Base-by-base conservation (phyloP, 768 basidiomycete species). In the Boletus sp. region DNA sequence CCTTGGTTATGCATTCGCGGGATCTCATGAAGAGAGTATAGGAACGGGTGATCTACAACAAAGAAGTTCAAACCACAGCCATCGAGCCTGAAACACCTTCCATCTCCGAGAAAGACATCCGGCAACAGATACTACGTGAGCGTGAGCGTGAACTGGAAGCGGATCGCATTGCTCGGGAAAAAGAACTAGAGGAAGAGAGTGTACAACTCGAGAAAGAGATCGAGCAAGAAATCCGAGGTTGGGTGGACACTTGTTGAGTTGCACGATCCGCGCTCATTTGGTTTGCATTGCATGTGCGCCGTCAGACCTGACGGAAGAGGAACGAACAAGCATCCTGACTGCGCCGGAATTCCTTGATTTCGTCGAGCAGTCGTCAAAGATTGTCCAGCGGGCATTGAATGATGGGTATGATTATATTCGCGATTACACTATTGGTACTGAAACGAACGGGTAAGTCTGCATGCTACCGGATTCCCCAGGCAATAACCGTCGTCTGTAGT, bases 361-460 rank as follows among this genome's bases (percentile, higher is more conserved):
- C 69, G 85, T 99, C 15, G 93, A 97, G 67, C 84, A 89, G 62
- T 95, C 93, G 9, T 93, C 91, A 21, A 96, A 96, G 74, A 93
- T 98, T 43, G 83, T 98, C 11, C 93, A 98, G 69, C 80, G 97
- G 47, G 97, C 96, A 21, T 73, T 98, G 57, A 97, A 91, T 65
- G 97, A 98, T 64, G 83, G 83, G 27, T 99, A 99, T 70, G 97
- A 99, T 70, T 98, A 98, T 64, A 92, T 93, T 61, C 85, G 90
- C 33, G 97, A 99, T 73, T 99, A 99, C 67, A 90, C 90, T n/a
- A 82, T 95, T 47, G 89, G 88, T 25, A 77, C 91, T 7, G 93
- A 94, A 66, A 80, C 88, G 7, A 88, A 86, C 62, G 82, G 83
- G 94, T 94, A 64, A 66, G 90, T 78, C 13, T 11, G 39, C 19